A percentile compares a stretch with the other conserved stretches of the same genome.
These are phyloP conservation scores for Rhodocollybia butyracea DNA, from an alignment of 768 basidiomycete genomes.

Conservation along the genomic window DNA sequence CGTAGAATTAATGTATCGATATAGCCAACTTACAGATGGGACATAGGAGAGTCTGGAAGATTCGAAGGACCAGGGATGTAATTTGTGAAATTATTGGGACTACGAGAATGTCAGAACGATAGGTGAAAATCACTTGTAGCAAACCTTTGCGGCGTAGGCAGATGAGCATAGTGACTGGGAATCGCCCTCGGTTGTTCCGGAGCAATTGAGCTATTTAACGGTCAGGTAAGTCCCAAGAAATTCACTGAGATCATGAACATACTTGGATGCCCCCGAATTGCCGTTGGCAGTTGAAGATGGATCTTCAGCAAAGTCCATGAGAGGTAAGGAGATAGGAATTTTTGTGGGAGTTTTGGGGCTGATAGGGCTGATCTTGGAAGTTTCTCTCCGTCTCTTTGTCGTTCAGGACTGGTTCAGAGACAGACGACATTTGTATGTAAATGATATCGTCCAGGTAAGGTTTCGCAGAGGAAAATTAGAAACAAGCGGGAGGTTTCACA, in stretches of 20 bases:
- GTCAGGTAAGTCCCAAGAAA: too few relatives aligned
- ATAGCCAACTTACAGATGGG: neutral
- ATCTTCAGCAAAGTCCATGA: neutral
- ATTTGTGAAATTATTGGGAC: slow-evolving; percentile 3
- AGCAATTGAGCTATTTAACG: neutral
- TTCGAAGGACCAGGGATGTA: neutral
- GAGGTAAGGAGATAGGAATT: neutral
- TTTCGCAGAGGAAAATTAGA: slow-evolving; percentile 1
- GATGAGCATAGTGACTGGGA: neutral
- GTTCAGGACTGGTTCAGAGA: neutral
- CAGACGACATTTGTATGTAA: neutral
- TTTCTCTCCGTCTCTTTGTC: neutral
- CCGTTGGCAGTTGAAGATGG: too few relatives aligned
- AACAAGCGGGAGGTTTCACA: neutral
- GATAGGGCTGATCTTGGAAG: neutral
- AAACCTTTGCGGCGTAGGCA: slow-evolving; percentile 8
- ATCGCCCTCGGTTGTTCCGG: neutral
- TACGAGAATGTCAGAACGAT: neutral
- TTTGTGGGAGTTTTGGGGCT: neutral
- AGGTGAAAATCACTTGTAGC: too few relatives aligned
- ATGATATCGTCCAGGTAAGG: neutral
- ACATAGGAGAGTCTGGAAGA: slow-evolving; percentile 5
- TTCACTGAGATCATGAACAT: neutral
- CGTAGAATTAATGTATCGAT: neutral
- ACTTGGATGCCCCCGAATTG: neutral